phyloP scores from a whole-genome alignment of 2,329 filamentous ascomycete genomes.

The Paracamarosporium sp. region DNA sequence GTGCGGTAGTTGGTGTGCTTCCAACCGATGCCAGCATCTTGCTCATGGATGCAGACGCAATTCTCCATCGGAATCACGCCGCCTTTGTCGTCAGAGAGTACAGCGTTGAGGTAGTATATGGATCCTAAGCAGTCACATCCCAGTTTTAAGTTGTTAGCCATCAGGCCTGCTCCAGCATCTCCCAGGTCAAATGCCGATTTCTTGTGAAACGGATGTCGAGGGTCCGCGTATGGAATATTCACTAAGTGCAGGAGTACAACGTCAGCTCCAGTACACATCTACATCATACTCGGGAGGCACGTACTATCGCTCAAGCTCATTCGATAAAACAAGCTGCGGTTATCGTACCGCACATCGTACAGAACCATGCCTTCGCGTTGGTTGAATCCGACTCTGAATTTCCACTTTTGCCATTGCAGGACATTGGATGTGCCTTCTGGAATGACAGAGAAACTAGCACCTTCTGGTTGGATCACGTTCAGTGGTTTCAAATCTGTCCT shows the following conservation, averaged over 20 bases:
- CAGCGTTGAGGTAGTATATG: conserved; percentile 70
- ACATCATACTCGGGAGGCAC: no score
- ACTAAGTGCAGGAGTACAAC: no score
- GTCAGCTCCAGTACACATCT: no score
- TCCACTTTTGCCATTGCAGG: conserved; percentile 74
- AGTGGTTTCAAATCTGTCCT: conserved; percentile 69
- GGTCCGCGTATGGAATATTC: conserved; percentile 69
- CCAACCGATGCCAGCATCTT: conserved; percentile 72
- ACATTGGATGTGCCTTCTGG: conserved; percentile 61
- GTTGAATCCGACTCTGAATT: conserved; percentile 73
- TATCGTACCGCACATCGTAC: conserved; percentile 70
- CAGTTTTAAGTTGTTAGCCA: conserved; percentile 72
- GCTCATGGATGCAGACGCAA: conserved; percentile 73
- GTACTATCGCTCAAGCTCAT: conserved; percentile 71
- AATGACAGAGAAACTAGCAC: conserved; percentile 65
- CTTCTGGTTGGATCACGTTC: conserved; percentile 69
- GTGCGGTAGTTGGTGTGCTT: conserved; percentile 77
- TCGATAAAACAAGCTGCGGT: conserved; percentile 71
- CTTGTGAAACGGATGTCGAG: conserved; percentile 71
- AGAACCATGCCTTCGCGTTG: conserved; percentile 73
- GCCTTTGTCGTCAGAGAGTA: conserved; percentile 66
- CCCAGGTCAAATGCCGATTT: conserved; percentile 75
- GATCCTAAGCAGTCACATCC: conserved; percentile 75
- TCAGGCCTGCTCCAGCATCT: conserved; percentile 69
- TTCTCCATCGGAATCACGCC: conserved; percentile 67